phyloP scores from a whole-genome alignment of 148 eudicot species.

The Fagopyrum esculentum region DNA sequence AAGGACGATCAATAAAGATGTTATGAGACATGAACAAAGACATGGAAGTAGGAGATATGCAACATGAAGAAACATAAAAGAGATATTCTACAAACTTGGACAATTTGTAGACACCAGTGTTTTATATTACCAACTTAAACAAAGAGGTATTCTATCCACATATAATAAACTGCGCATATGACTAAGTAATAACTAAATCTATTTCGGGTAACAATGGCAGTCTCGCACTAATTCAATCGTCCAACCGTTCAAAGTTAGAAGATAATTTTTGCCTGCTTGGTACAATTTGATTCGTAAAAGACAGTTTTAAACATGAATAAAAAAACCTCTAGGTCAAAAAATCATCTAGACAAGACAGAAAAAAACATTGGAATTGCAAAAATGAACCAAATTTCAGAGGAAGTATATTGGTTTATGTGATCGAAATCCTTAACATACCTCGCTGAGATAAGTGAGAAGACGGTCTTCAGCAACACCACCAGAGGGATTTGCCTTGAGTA shows the following conservation, averaged over 20 bases:
- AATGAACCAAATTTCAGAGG: background rate
- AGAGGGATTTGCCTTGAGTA: slow-evolving; percentile 62
- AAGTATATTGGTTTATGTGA: background rate
- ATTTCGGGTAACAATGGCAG: no score
- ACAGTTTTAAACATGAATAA: background rate
- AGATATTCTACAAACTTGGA: no score
- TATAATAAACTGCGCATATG: background rate
- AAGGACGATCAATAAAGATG: background rate
- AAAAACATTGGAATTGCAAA: background rate
- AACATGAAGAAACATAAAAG: no score
- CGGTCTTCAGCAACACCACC: slow-evolving; percentile 68
- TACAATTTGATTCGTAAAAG: background rate
- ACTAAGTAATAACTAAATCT: background rate
- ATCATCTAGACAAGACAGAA: background rate
- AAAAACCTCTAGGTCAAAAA: no score
- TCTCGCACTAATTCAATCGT: no score
- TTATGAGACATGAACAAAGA: background rate
- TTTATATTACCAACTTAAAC: no score
- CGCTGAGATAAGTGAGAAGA: slow-evolving; percentile 67
- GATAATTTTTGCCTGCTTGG: background rate
- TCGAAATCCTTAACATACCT: slow-evolving; percentile 33
- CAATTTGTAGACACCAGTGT: no score
- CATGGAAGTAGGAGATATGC: background rate
- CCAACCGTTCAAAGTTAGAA: background rate
- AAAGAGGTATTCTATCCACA: background rate